Conservation (phyloP, 192 early-diverging fungal genomes). For the Geranomyces variabilis region DNA sequence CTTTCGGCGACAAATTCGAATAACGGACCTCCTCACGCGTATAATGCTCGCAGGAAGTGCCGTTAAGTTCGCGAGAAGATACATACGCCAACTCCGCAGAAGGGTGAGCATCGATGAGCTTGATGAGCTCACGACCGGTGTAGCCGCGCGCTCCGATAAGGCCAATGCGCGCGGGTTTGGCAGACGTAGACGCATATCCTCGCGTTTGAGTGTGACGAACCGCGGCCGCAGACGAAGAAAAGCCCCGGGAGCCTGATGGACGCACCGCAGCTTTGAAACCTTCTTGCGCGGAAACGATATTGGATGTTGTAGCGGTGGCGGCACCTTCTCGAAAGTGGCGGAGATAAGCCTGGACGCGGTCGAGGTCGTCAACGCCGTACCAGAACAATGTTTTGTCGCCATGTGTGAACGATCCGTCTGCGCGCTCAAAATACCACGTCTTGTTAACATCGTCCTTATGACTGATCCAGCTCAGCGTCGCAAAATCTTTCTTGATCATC, state of each 20-base stretch:
- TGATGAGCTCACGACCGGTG: constrained; percentile 94
- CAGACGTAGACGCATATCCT: constrained; percentile 12
- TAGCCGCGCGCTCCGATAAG: constrained; percentile 97
- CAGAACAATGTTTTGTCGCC: constrained; percentile 86
- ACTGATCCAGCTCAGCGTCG: constrained; percentile 81
- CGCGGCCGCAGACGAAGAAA: constrained; percentile 7
- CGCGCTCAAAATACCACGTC: constrained; percentile 96
- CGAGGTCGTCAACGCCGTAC: constrained; percentile 86
- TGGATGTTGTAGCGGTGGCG: constrained; percentile 18
- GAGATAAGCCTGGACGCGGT: constrained; percentile 75
- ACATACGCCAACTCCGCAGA: constrained; percentile 83
- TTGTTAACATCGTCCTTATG: constrained; percentile 75
- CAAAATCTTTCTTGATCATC: constrained; percentile 81
- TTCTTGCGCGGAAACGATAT: constrained; percentile 22
- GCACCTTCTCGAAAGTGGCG: constrained; percentile 36
- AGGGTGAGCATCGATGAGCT: constrained; percentile 83
- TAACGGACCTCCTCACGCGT: constrained; percentile 70
- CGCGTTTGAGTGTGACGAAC: background rate
- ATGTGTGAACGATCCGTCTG: constrained; percentile 82
- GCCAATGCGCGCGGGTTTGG: constrained; percentile 57
- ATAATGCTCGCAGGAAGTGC: constrained; percentile 82
- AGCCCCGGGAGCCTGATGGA: constrained; percentile 18
- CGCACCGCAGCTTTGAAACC: background rate
- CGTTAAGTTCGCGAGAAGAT: constrained; percentile 91
- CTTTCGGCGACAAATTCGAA: constrained; percentile 78